Conservation (phyloP, 2,329 filamentous ascomycete species). For the Penicillium verrucosum region DNA sequence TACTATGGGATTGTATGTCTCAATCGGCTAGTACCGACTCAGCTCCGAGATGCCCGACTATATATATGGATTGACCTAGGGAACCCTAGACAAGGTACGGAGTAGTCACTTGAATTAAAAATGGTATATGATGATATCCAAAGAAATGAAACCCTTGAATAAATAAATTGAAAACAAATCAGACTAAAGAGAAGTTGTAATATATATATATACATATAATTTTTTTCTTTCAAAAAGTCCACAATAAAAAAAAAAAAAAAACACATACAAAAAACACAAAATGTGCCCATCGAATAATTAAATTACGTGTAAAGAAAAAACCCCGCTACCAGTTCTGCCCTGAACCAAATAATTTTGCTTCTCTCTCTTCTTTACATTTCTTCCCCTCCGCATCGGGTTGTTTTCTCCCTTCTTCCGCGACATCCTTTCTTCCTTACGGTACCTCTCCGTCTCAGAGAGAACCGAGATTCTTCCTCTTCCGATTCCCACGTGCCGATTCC, state of each 20-base stretch:
- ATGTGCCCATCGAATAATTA: not conserved
- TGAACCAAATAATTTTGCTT: slow-evolving; percentile 30
- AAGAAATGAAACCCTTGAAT: not conserved
- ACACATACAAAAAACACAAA: not conserved
- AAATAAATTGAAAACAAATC: not conserved
- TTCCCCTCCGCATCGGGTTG: slow-evolving; percentile 15
- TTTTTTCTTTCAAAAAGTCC: not conserved
- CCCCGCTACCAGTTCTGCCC: slow-evolving; percentile 26
- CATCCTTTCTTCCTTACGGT: slow-evolving; percentile 5
- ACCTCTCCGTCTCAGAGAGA: slow-evolving; percentile 6
- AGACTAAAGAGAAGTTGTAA: not conserved
- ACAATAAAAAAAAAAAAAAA: slow-evolving; percentile 5
- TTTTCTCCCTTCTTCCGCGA: slow-evolving; percentile 15
- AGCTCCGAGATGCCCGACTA: not conserved
- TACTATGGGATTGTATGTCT: not conserved
- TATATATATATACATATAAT: not conserved
- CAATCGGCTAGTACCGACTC: not conserved
- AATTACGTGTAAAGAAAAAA: slow-evolving; percentile 17
- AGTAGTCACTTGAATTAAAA: not conserved
- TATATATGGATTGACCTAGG: not conserved
- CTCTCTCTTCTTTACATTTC: slow-evolving; percentile 24
- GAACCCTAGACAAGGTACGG: not conserved
- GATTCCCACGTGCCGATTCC: slow-evolving; percentile 29
- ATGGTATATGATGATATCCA: not conserved
- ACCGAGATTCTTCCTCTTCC: not conserved